Evolutionary conservation across 257 asterid species (phyloP), one percentile per base, ranked within the genome.

Genomic region (Nicotiana undulata): DNA sequence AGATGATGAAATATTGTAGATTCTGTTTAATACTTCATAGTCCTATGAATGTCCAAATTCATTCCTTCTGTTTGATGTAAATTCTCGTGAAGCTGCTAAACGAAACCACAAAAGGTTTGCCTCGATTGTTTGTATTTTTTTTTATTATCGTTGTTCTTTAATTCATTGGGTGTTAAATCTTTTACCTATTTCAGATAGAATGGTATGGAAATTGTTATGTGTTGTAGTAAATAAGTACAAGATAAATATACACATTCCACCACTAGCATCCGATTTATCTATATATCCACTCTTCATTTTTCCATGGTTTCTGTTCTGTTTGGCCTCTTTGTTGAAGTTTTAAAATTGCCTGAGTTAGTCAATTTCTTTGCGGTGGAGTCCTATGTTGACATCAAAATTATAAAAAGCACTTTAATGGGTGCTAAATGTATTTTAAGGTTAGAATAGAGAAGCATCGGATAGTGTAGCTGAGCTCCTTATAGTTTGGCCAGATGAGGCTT

Each of bases 41-140:
- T n/a, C n/a, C n/a, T n/a, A n/a, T n/a, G n/a, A n/a, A n/a, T n/a
- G n/a, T n/a, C n/a, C n/a, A n/a, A n/a, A n/a, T n/a, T n/a, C n/a
- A n/a, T n/a, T n/a, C n/a, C n/a, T n/a, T n/a, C n/a, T n/a, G n/a
- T n/a, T n/a, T n/a, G n/a, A n/a, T n/a, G n/a, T n/a, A n/a, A n/a
- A n/a, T n/a, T 4, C 85, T n/a, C 88, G 91, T 9, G 91, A 88
- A 37, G 92, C 97, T 22, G 91, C 93, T 16, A 85, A 55, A 76
- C 85, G 91, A 26, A 81, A 85, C 60, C 86, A 86, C 32, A 90
- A 77, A 85, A 91, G 96, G 96, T 90, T 61, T 29, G 9, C 18
- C 6, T 51, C 34, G 4, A 51, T 0, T 24, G n/a, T 7, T 58
- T 56, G 13, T 37, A 0, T n/a, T n/a, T n/a, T n/a, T 64, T 29